Evolutionary conservation across 495 filamentous ascomycete species (phyloP).

Genomic region (Acidiella bohemica): DNA sequence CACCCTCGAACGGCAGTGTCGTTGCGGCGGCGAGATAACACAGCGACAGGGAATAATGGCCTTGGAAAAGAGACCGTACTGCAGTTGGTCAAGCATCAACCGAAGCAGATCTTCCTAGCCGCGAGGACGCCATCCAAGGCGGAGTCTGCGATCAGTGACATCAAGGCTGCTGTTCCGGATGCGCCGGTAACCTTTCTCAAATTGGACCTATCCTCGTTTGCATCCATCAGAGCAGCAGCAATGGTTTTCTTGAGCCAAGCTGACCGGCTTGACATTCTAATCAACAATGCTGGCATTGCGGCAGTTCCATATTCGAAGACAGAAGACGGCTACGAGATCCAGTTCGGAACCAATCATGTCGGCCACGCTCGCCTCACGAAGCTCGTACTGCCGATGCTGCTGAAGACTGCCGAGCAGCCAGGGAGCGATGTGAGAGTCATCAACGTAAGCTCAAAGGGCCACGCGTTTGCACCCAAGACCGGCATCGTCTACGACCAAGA

Average conservation of each 20-base stretch:
- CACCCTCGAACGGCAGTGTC: not conserved
- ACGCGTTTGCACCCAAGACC: conserved; percentile 19
- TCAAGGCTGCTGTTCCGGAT: conserved; percentile 34
- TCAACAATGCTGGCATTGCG: conserved; percentile 63
- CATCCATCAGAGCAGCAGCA: conserved; percentile 38
- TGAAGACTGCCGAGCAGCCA: conserved; percentile 33
- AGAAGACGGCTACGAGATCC: conserved; percentile 53
- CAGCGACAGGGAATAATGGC: conserved; percentile 46
- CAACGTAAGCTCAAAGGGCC: conserved; percentile 33
- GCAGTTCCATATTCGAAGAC: conserved; percentile 35
- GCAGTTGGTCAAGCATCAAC: conserved; percentile 46
- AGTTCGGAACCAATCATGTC: conserved; percentile 61
- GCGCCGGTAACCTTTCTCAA: conserved; percentile 37
- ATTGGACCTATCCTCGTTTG: conserved; percentile 40
- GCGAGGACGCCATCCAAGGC: conserved; percentile 44
- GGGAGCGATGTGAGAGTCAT: conserved; percentile 34
- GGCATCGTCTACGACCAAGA: conserved; percentile 22
- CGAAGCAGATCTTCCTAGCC: conserved; percentile 49
- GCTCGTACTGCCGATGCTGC: conserved; percentile 46
- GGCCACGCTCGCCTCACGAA: conserved; percentile 53
- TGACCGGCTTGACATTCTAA: conserved; percentile 39
- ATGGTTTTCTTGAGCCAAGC: conserved; percentile 34
- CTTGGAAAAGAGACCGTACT: conserved; percentile 51
- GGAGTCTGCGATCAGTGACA: conserved; percentile 35
- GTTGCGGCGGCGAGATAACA: no score